Percentiles rank a stretch among this genome's conserved stretches.
Evolutionary conservation across 1,284 basidiomycete species (phyloP).

Genomic region (Xerocomus amazonicus): DNA sequence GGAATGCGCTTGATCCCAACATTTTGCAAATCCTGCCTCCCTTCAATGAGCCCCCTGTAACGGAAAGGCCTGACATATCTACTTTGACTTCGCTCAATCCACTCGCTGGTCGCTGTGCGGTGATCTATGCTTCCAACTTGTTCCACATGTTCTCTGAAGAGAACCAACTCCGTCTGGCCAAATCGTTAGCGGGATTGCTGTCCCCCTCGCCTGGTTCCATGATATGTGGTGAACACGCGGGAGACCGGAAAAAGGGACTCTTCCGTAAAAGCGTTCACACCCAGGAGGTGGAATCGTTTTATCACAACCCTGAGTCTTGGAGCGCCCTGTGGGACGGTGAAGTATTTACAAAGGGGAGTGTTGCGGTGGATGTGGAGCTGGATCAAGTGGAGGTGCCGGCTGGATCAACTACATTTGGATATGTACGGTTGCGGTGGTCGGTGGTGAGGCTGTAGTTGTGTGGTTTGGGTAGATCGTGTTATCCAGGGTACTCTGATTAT

Average conservation of each 20-base stretch:
- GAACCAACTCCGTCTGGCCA: conserved; percentile 31
- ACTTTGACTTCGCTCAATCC: conserved; percentile 34
- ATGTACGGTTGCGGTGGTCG: conserved; percentile 19
- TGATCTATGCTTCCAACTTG: conserved; percentile 32
- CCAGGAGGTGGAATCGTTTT: conserved; percentile 14
- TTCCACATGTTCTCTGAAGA: conserved; percentile 40
- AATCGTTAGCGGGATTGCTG: conserved; percentile 33
- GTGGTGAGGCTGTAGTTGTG: conserved; percentile 24
- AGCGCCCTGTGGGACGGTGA: conserved; percentile 30
- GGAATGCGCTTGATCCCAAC: conserved; percentile 33
- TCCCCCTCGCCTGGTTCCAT: conserved; percentile 30
- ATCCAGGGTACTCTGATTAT: too few species aligned
- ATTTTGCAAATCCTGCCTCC: conserved; percentile 24
- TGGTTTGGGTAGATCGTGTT: too few species aligned
- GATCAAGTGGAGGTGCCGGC: not conserved
- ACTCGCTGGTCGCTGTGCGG: conserved; percentile 30
- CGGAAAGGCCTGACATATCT: conserved; percentile 20
- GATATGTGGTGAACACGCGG: conserved; percentile 28
- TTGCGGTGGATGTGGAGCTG: conserved; percentile 18
- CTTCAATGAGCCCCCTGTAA: conserved; percentile 2
- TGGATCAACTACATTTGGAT: not conserved
- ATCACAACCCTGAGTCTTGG: conserved; percentile 34
- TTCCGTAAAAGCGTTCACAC: not conserved
- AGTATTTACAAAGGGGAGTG: conserved; percentile 30
- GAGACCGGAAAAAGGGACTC: conserved; percentile 6